Percentiles rank a stretch among this genome's conserved stretches.
phyloP scores from a whole-genome alignment of 2,329 filamentous ascomycete species.

The Boeremia lycopersici region DNA sequence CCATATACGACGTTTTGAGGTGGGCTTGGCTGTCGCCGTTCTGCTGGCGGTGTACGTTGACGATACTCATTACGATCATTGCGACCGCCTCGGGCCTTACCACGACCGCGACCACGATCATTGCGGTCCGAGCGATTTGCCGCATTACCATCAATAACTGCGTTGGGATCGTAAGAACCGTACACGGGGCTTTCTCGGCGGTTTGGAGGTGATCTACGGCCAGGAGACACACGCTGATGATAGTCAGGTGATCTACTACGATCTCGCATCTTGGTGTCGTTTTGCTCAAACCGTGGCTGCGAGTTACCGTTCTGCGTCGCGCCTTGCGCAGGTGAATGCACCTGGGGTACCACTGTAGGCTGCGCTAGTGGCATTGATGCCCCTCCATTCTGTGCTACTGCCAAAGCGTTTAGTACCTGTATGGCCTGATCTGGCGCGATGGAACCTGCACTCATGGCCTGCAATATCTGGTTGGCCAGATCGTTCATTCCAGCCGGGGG shows the following conservation, averaged over 20 bases:
- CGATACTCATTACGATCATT: slow-evolving; percentile 70
- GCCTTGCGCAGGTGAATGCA: slow-evolving; percentile 24
- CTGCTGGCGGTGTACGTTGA: slow-evolving; percentile 82
- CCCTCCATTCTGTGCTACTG: slow-evolving; percentile 33
- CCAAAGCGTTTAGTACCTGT: slow-evolving; percentile 40
- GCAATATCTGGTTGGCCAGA: slow-evolving; percentile 40
- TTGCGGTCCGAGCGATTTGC: slow-evolving; percentile 61
- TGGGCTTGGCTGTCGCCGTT: slow-evolving; percentile 65
- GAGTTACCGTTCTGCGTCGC: slow-evolving; percentile 23
- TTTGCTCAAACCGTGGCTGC: slow-evolving; percentile 34
- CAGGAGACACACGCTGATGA: slow-evolving; percentile 65
- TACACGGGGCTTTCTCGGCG: slow-evolving; percentile 72
- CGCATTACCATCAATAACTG: slow-evolving; percentile 59
- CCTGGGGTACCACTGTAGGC: slow-evolving; percentile 20
- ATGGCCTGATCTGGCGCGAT: slow-evolving; percentile 44
- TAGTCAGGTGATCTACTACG: slow-evolving; percentile 64
- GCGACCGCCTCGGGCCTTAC: slow-evolving; percentile 50
- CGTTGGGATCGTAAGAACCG: slow-evolving; percentile 73
- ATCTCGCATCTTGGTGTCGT: slow-evolving; percentile 44
- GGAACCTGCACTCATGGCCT: slow-evolving; percentile 41
- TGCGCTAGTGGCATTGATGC: slow-evolving; percentile 37
- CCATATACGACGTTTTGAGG: slow-evolving; percentile 37
- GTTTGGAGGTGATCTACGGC: slow-evolving; percentile 63
- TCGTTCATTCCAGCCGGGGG: slow-evolving; percentile 35
- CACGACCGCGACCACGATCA: slow-evolving; percentile 61